Evolutionary conservation across 306 rosid species (phyloP).

Genomic region (Astragalus glycyphyllos): DNA sequence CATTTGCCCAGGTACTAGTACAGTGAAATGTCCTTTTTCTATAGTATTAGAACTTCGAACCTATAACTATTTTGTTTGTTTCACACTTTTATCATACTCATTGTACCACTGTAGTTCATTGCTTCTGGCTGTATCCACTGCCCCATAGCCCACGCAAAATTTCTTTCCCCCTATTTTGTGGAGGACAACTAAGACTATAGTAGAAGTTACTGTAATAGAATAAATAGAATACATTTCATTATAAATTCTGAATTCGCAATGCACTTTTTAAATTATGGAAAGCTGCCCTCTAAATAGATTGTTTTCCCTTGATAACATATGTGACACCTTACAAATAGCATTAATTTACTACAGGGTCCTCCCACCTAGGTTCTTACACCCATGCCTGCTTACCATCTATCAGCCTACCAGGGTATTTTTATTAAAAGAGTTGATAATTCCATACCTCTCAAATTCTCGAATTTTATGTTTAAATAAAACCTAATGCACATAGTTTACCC

Average conservation of each 20-base stretch:
- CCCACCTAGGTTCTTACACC: not conserved
- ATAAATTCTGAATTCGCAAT: not conserved
- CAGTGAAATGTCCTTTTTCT: no score
- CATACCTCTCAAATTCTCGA: not conserved
- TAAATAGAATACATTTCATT: not conserved
- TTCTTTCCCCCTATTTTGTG: not conserved
- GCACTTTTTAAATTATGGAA: slow-evolving; percentile 16
- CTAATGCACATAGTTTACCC: not conserved
- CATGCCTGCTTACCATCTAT: not conserved
- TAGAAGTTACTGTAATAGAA: not conserved
- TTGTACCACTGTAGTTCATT: not conserved
- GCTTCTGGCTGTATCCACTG: slow-evolving; percentile 21
- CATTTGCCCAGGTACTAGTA: no score
- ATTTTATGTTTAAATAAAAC: slow-evolving; percentile 2
- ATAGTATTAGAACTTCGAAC: no score
- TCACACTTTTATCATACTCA: no score
- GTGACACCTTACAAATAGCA: not conserved
- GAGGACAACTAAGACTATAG: slow-evolving; percentile 16
- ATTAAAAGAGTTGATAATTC: not conserved
- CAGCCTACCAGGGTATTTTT: not conserved
- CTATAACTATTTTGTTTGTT: no score
- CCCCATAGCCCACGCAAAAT: not conserved
- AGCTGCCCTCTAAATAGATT: slow-evolving; percentile 5
- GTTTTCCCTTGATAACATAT: slow-evolving; percentile 18
- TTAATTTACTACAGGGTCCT: not conserved